A percentile compares a stretch with the other conserved stretches of the same genome.
These are phyloP conservation scores for Lactarius sanguifluus DNA, from an alignment of 768 basidiomycete genomes.

Conservation along the genomic window DNA sequence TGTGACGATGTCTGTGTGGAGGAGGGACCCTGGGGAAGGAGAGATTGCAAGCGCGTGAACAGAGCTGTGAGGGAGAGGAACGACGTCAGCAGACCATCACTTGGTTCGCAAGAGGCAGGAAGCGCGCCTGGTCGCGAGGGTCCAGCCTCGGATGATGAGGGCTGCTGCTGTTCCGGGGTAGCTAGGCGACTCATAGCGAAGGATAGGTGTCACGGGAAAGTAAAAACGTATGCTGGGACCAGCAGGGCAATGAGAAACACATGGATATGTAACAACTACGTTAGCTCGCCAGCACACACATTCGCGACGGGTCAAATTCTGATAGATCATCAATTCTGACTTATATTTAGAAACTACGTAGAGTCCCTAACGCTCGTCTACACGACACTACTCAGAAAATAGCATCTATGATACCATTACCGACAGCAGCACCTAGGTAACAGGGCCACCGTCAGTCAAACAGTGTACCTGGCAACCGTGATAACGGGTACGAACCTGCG, in stretches of 20 bases:
- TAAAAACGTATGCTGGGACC: background rate
- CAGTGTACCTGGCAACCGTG: background rate
- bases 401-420: conserved; percentile 48
- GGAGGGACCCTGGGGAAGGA: conserved; percentile 43
- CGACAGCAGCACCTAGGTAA: conserved; percentile 49
- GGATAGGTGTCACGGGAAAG: conserved; percentile 1
- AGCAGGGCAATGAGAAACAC: conserved; percentile 9
- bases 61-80: conserved; percentile 31
- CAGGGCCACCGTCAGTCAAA: conserved; percentile 6
- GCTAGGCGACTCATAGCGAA: conserved; percentile 8
- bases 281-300: background rate
- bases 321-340: background rate
- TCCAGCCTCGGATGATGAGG: conserved; percentile 13
- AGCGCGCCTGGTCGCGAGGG: conserved; percentile 26
- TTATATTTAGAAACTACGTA: background rate
- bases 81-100: conserved; percentile 5
- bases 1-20: conserved; percentile 30
- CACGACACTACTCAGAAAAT: conserved; percentile 41
- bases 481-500: conserved; percentile 49
- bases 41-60: conserved; percentile 50
- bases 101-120: conserved; percentile 2
- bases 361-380: background rate
- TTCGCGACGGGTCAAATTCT: background rate
- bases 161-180: background rate
- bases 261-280: conserved; percentile 16